Conservation (phyloP, 768 basidiomycete species). For the Hemileccinum impolitum region DNA sequence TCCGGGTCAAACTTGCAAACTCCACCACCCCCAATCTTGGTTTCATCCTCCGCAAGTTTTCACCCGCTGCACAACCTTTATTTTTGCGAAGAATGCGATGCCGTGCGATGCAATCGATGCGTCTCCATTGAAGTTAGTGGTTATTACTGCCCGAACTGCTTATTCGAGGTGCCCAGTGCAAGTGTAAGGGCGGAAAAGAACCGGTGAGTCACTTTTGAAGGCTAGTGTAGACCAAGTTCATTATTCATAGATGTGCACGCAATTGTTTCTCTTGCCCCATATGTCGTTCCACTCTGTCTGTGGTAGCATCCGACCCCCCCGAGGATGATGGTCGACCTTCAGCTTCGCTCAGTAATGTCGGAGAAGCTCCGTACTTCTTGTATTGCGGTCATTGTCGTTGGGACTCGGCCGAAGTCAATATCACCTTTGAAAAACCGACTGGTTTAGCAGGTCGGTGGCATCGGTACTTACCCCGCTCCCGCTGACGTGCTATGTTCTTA, state of each 20-base stretch:
- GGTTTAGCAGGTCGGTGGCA: constrained; percentile 76
- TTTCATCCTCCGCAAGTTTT: constrained; percentile 77
- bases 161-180: constrained; percentile 97
- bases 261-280: constrained; percentile 97
- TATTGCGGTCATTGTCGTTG: constrained; percentile 92
- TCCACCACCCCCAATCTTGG: constrained; percentile 71
- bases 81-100: constrained; percentile 99
- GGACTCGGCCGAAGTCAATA: constrained; percentile 89
- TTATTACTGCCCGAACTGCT: constrained; percentile 97
- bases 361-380: constrained; percentile 87
- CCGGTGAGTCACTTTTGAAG: constrained; percentile 47
- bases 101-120: constrained; percentile 89
- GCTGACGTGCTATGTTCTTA: constrained; percentile 29
- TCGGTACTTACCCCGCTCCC: background rate
- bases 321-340: constrained; percentile 56
- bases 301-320: constrained; percentile 84
- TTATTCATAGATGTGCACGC: constrained; percentile 76
- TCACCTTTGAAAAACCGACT: constrained; percentile 95
- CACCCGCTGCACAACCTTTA: constrained; percentile 83
- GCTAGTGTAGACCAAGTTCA: background rate
- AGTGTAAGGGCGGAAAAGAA: constrained; percentile 99
- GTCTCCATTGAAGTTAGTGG: constrained; percentile 92
- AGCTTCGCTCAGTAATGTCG: constrained; percentile 55
- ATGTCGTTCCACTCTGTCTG: constrained; percentile 85
- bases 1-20: constrained; percentile 39